Evolutionary conservation across 768 basidiomycete genomes (phyloP).

Genomic region (Mycena rosella): DNA sequence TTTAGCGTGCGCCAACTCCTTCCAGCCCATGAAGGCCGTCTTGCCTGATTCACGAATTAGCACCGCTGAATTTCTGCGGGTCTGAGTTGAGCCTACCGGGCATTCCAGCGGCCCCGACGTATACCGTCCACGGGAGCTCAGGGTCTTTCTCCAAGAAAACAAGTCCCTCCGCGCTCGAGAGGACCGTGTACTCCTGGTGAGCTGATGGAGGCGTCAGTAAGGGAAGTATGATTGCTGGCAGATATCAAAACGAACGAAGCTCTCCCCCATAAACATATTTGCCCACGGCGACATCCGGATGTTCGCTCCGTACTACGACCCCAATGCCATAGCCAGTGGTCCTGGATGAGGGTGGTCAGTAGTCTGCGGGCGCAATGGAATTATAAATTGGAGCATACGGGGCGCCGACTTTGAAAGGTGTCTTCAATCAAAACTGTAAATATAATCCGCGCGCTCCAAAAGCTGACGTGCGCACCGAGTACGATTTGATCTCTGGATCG

Average conservation of each 20-base stretch:
- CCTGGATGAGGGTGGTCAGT: too few species aligned
- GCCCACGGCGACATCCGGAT: too few species aligned
- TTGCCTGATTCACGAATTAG: conserved; percentile 43
- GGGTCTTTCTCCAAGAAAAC: neutral
- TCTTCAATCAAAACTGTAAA: too few species aligned
- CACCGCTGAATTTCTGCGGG: neutral
- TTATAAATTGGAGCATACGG: too few species aligned
- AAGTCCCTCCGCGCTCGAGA: neutral
- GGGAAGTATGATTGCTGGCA: neutral
- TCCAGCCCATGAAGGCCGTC: conserved; percentile 57
- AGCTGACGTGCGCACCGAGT: conserved; percentile 33
- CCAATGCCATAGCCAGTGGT: too few species aligned
- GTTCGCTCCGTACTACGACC: too few species aligned
- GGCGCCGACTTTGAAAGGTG: conserved; percentile 50
- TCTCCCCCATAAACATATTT: conserved; percentile 54
- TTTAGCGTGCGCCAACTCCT: conserved; percentile 53
- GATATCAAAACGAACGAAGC: conserved; percentile 47
- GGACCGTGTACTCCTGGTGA: neutral
- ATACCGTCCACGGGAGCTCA: neutral
- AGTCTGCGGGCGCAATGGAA: too few species aligned
- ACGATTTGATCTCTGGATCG: conserved; percentile 40
- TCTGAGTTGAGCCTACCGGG: neutral
- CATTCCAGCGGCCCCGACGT: neutral
- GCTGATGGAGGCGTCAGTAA: too few species aligned
- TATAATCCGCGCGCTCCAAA: conserved; percentile 14